Evolutionary conservation across 23 red algal genomes (phyloP).

Genomic region (Gracilaria caudata): DNA sequence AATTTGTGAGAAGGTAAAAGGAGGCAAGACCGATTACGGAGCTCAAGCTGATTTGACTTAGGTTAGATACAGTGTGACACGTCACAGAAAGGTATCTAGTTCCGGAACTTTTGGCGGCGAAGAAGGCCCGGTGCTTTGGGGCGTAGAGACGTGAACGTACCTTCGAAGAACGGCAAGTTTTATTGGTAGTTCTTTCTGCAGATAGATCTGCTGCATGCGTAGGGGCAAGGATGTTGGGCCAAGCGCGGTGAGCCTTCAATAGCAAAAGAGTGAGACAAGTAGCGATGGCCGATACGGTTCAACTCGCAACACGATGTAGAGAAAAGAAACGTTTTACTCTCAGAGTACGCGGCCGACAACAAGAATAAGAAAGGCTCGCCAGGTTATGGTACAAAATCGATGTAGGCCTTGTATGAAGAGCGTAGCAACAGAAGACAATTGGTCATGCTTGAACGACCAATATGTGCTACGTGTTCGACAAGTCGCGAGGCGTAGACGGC

Average conservation of each 20-base stretch:
- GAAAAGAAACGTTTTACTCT: background rate
- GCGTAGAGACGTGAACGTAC: background rate
- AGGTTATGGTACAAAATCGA: background rate
- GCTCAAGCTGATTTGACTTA: background rate
- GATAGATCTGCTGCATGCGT: background rate
- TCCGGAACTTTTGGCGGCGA: background rate
- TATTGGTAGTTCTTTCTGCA: background rate
- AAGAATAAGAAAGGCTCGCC: background rate
- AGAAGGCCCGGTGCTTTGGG: background rate
- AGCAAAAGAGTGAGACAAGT: no score
- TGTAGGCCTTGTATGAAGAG: background rate
- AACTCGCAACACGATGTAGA: background rate
- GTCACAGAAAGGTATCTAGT: background rate
- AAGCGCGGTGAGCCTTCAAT: background rate
- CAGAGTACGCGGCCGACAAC: background rate
- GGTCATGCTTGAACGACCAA: background rate
- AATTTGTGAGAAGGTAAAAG: background rate
- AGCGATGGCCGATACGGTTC: no score
- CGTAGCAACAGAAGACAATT: background rate
- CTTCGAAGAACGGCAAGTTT: background rate
- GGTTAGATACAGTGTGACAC: background rate
- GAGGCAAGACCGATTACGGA: background rate
- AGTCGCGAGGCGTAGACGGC: background rate
- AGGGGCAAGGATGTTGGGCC: background rate
- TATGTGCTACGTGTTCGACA: background rate